phyloP scores from a whole-genome alignment of 257 asterid genomes.

The Apocynum venetum region DNA sequence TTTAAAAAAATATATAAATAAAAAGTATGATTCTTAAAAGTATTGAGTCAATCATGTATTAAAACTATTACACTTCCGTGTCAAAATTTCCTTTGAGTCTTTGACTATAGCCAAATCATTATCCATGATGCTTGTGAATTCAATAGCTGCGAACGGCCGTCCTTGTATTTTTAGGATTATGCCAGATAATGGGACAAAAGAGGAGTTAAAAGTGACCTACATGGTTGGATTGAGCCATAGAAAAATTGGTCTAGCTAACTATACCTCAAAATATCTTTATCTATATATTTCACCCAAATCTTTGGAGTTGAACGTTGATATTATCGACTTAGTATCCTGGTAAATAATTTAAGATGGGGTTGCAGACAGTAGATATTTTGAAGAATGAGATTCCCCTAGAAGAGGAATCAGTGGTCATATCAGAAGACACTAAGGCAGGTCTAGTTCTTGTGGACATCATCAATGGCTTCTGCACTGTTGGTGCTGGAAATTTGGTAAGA shows the following conservation, averaged over 20 bases:
- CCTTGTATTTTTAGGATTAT: background rate
- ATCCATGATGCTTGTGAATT: background rate
- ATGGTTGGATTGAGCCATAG: background rate
- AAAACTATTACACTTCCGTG: background rate
- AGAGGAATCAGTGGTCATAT: slow-evolving; percentile 43
- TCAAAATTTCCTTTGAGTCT: background rate
- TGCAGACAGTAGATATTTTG: slow-evolving; percentile 35
- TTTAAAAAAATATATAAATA: too few species aligned
- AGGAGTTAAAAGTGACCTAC: background rate
- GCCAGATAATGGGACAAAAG: background rate
- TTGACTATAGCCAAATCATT: too few species aligned
- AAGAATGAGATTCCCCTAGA: slow-evolving; percentile 54
- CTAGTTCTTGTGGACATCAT: slow-evolving; percentile 75
- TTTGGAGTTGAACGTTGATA: background rate
- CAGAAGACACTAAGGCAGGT: slow-evolving; percentile 41
- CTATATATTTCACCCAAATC: background rate
- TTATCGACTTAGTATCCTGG: background rate
- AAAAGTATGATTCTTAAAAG: too few species aligned
- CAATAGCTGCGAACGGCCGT: background rate
- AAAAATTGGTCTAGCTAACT: background rate
- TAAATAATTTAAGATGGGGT: slow-evolving; percentile 29
- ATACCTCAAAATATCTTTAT: background rate
- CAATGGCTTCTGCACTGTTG: slow-evolving; percentile 80
- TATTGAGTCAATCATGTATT: too few species aligned
- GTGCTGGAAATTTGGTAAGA: slow-evolving; percentile 62